These are phyloP conservation scores for Aspergillus sp. DNA, from an alignment of 2,329 filamentous ascomycete species.

Conservation along the genomic window DNA sequence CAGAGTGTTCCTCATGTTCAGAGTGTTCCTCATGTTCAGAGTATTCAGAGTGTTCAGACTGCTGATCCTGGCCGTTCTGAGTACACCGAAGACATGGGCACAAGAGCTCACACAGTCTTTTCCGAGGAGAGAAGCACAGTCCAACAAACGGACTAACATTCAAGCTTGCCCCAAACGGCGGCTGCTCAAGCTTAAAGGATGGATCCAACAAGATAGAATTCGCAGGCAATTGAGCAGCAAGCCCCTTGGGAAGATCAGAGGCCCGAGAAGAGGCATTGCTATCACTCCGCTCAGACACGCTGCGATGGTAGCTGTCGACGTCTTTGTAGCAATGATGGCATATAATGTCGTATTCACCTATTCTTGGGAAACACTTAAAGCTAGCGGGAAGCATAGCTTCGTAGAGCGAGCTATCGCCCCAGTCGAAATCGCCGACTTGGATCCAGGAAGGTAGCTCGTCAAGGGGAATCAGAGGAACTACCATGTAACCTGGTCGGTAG, in stretches of 20 bases:
- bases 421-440: conserved; percentile 29
- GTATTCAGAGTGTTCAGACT: too few species aligned
- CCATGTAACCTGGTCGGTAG: conserved; percentile 35
- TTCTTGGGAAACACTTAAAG: conserved; percentile 24
- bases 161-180: conserved; percentile 20
- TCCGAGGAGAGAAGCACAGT: conserved; percentile 21
- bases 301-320: conserved; percentile 27
- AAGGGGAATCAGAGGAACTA: conserved; percentile 44
- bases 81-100: too few species aligned
- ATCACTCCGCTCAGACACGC: conserved; percentile 25
- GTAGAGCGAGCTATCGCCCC: conserved; percentile 20
- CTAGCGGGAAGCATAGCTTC: conserved; percentile 27
- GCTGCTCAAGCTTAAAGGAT: conserved; percentile 12
- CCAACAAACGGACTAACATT: conserved; percentile 24
- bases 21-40: too few species aligned
- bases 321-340: conserved; percentile 32
- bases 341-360: conserved; percentile 38
- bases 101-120: too few species aligned
- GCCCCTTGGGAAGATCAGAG: neutral
- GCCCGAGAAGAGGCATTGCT: conserved; percentile 2
- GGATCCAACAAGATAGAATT: conserved; percentile 10
- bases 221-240: conserved; percentile 3
- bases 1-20: too few species aligned
- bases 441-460: conserved; percentile 47
- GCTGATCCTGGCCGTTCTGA: too few species aligned